Evolutionary conservation across 345 rosid species (phyloP), one percentile per base, ranked within the genome.

Genomic region (Citrus mangshanensis): DNA sequence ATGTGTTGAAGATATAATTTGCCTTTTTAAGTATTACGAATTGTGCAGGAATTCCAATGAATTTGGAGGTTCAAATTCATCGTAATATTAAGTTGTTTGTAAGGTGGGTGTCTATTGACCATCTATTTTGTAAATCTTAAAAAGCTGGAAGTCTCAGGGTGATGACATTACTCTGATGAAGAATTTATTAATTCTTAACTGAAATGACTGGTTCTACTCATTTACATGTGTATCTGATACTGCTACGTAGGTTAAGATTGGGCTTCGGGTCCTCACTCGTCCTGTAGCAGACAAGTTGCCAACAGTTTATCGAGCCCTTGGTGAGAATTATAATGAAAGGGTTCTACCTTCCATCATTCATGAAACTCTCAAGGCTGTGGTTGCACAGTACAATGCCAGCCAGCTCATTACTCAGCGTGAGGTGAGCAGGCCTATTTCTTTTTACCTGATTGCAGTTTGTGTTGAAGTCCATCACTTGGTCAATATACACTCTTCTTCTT

Each of bases 351-450:
- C 98, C n/a, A 92, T 95, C 80, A 89, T 94, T 78, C 90, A 95
- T 74, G 99, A 95, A 83, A 94, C 98, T 21, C 78, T 94, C 56
- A 95, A 95, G 84, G 92, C 98, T 56, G 99, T 95, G 65, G 97
- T 95, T 63, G 99, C 98, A 49, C 97, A 92, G 82, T 95, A 92
- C 81, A 95, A 95, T 81, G 99, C 97, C 70, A 95, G 98, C 82
- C 98, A 95, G 86, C 97, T 94, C 68, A 91, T 95, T 70, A 95
- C 99, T 7, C 98, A 94, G 84, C 89, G 98, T 87, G 99, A 96
- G 91, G 98, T 92, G 64, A 16, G 76, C 61, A 18, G 70, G 63
- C 30, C 51, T 37, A 13, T 54, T 70, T 38, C 27, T 32, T 65
- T 54, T 18, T n/a, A n/a, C 30, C 18, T 21, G 22, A 9, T 46